phyloP scores from a whole-genome alignment of 2,329 filamentous ascomycete genomes.

The Fusarium heterosporum region DNA sequence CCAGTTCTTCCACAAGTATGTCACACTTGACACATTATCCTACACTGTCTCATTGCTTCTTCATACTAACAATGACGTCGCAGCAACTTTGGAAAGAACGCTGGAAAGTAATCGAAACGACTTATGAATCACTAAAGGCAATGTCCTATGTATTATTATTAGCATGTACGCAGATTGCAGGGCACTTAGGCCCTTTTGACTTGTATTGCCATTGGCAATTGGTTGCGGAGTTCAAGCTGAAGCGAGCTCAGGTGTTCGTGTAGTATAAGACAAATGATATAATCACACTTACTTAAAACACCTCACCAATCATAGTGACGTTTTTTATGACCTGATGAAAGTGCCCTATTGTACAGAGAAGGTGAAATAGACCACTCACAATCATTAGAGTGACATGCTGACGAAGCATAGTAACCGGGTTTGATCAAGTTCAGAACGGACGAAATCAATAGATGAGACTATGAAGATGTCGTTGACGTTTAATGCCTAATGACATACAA shows the following conservation, averaged over 20 bases:
- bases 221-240: conserved; percentile 19
- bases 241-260: conserved; percentile 25
- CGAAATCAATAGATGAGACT: no score
- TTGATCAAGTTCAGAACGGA: no score
- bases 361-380: no score
- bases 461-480: no score
- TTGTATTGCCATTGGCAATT: conserved; percentile 6
- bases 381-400: no score
- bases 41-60: background rate
- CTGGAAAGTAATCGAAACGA: conserved; percentile 43
- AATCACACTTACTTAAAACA: background rate
- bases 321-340: background rate
- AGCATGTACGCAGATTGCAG: conserved; percentile 1
- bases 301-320: background rate
- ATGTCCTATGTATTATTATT: conserved; percentile 19
- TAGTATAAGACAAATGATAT: conserved; percentile 22
- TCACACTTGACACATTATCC: background rate
- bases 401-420: no score
- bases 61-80: conserved; percentile 1
- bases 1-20: conserved; percentile 69
- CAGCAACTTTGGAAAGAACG: conserved; percentile 53
- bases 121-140: conserved; percentile 4
- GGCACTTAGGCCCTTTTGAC: background rate
- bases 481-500: no score
- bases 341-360: background rate